These are phyloP conservation scores for Cubamyces lactineus DNA, from an alignment of 768 basidiomycete species.

Conservation along the genomic window DNA sequence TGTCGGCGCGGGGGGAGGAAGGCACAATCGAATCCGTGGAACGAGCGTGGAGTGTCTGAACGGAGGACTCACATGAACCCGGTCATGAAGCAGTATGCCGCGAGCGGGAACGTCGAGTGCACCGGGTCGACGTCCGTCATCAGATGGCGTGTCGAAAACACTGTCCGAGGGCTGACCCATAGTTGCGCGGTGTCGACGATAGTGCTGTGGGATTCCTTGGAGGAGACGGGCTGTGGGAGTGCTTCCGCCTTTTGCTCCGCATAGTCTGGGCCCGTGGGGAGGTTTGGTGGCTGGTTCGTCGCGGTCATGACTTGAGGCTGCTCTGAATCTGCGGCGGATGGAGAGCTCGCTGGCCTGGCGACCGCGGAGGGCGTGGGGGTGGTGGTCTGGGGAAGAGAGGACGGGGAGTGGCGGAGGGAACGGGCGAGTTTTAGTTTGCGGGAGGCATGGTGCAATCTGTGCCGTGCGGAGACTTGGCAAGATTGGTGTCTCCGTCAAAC, in stretches of 20 bases:
- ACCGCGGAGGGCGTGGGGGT: background rate
- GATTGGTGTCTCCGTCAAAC: background rate
- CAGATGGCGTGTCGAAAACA: slow-evolving; percentile 30
- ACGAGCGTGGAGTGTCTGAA: background rate
- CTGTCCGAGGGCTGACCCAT: slow-evolving; percentile 28
- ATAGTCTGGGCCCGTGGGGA: slow-evolving; percentile 21
- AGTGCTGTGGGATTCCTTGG: slow-evolving; percentile 22
- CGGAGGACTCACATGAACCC: slow-evolving; percentile 64
- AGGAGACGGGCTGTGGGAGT: slow-evolving; percentile 21
- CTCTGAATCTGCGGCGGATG: background rate
- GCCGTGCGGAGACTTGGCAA: slow-evolving; percentile 20
- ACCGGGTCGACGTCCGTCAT: slow-evolving; percentile 55
- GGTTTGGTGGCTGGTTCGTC: slow-evolving; percentile 6
- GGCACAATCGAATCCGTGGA: slow-evolving; percentile 1
- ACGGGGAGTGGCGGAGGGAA: background rate
- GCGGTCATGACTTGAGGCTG: background rate
- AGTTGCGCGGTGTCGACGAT: slow-evolving; percentile 26
- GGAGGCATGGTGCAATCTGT: slow-evolving; percentile 16
- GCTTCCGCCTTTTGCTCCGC: slow-evolving; percentile 25
- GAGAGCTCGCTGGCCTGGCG: background rate
- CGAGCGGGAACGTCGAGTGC: slow-evolving; percentile 53
- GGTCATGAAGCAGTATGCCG: slow-evolving; percentile 78
- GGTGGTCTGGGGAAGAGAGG: slow-evolving; percentile 6
- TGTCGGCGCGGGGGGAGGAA: background rate
- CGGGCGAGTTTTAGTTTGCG: slow-evolving; percentile 7